phyloP scores from a whole-genome alignment of 495 filamentous ascomycete genomes.

The Lasiosphaeris hirsuta region DNA sequence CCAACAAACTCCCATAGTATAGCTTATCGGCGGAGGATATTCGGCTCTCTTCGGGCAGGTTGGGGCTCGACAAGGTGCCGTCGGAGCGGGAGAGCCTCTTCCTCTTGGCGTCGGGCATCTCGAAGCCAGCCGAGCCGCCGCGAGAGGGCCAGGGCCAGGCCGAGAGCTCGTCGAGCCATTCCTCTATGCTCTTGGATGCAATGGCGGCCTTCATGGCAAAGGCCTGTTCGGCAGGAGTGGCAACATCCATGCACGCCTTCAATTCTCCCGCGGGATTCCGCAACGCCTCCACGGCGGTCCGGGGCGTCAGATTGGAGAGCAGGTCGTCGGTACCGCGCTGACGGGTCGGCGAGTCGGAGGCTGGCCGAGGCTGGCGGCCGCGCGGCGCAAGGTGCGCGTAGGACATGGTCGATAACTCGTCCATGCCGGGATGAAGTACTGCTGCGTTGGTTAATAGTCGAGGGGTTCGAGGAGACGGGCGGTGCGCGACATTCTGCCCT shows the following conservation, averaged over 20 bases:
- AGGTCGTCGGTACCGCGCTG: constrained; percentile 42
- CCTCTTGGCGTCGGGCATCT: constrained; percentile 46
- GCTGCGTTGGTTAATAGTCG: constrained; percentile 13
- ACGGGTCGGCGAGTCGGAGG: constrained; percentile 35
- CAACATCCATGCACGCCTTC: constrained; percentile 61
- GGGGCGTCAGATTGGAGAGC: constrained; percentile 41
- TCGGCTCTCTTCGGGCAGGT: background rate
- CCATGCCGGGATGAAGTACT: constrained; percentile 18
- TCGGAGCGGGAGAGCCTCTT: constrained; percentile 26
- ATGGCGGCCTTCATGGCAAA: constrained; percentile 71
- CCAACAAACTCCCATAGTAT: constrained; percentile 69
- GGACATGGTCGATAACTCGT: constrained; percentile 26
- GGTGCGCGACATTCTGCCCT: constrained; percentile 25
- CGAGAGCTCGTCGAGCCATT: constrained; percentile 75
- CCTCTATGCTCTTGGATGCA: constrained; percentile 66
- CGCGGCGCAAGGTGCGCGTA: constrained; percentile 21
- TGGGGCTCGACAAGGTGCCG: background rate
- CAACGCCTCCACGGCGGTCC: constrained; percentile 41
- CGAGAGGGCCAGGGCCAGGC: constrained; percentile 69
- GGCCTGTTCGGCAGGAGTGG: constrained; percentile 63
- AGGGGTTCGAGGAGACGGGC: constrained; percentile 1
- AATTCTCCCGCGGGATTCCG: constrained; percentile 52
- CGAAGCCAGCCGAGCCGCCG: constrained; percentile 53
- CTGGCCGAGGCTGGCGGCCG: constrained; percentile 28
- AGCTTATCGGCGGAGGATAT: constrained; percentile 22